These are phyloP conservation scores for Cantharellus cinnabarinus DNA, from an alignment of 768 basidiomycete genomes.

Conservation along the genomic window DNA sequence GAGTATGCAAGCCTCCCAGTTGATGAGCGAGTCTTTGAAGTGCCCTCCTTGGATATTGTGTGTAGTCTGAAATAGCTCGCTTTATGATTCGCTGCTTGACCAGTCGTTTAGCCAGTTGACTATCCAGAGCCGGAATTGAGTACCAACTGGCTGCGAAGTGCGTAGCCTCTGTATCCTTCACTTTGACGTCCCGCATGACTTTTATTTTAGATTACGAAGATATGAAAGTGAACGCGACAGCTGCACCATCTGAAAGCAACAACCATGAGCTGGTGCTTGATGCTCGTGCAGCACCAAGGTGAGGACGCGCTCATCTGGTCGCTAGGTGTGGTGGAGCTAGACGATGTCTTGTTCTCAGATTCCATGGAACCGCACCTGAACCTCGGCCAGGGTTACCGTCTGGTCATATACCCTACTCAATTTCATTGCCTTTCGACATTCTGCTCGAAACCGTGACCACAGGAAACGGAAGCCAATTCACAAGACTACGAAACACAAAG, in stretches of 20 bases:
- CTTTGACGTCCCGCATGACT: background rate
- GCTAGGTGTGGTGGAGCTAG: background rate
- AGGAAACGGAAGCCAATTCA: constrained; percentile 19
- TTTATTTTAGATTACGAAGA: constrained; percentile 48
- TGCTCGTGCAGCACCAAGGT: constrained; percentile 72
- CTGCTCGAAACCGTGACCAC: constrained; percentile 33
- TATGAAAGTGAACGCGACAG: constrained; percentile 48
- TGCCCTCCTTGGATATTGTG: background rate
- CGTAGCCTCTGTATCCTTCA: constrained; percentile 2
- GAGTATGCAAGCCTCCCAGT: constrained; percentile 39
- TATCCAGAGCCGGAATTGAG: constrained; percentile 39
- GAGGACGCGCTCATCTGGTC: background rate
- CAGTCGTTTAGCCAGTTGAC: background rate
- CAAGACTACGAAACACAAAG: constrained; percentile 32
- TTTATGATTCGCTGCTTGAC: too few species aligned
- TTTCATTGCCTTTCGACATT: constrained; percentile 61
- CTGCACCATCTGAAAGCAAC: constrained; percentile 17
- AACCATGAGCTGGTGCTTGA: constrained; percentile 54
- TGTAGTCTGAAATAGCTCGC: too few species aligned
- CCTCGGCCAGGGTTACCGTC: constrained; percentile 74
- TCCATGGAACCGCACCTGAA: constrained; percentile 62
- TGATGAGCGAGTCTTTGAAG: constrained; percentile 17
- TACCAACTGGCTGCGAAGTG: constrained; percentile 33
- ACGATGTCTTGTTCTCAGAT: constrained; percentile 27
- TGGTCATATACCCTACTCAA: constrained; percentile 80